These are phyloP conservation scores for Fusarium nelsonii DNA, from an alignment of 2,329 filamentous ascomycete species.

Conservation along the genomic window DNA sequence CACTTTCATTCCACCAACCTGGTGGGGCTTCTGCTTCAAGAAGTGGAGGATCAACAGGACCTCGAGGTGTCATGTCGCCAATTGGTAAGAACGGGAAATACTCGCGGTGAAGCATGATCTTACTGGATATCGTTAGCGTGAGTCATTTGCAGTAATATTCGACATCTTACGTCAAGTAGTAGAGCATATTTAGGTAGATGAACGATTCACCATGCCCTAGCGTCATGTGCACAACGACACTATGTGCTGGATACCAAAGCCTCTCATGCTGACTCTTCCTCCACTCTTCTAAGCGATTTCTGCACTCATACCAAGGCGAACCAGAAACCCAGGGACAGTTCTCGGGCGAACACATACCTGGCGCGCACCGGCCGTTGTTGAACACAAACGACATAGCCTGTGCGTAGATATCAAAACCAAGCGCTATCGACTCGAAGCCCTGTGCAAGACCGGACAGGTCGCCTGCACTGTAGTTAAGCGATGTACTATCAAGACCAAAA, in stretches of 20 bases:
- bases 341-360: conserved; percentile 54
- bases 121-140: conserved; percentile 40
- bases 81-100: conserved; percentile 60
- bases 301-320: conserved; percentile 52
- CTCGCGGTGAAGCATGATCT: conserved; percentile 58
- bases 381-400: conserved; percentile 58
- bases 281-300: conserved; percentile 52
- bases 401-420: conserved; percentile 60
- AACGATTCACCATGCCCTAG: conserved; percentile 58
- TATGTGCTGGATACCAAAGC: conserved; percentile 54
- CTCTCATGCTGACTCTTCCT: conserved; percentile 52
- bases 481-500: conserved; percentile 50
- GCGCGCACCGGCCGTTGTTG: conserved; percentile 57
- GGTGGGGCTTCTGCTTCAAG: conserved; percentile 54
- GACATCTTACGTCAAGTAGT: conserved; percentile 55
- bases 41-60: conserved; percentile 56
- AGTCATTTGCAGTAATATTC: accelerated
- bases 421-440: conserved; percentile 53
- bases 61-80: conserved; percentile 50
- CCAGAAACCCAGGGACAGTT: conserved; percentile 57
- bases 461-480: not conserved
- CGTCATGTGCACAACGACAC: conserved; percentile 55
- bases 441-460: conserved; percentile 24
- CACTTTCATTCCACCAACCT: conserved; percentile 57
- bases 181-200: conserved; percentile 58